Evolutionary conservation across 805 yeast species (phyloP).

Genomic region (Saturnispora besseyi): DNA sequence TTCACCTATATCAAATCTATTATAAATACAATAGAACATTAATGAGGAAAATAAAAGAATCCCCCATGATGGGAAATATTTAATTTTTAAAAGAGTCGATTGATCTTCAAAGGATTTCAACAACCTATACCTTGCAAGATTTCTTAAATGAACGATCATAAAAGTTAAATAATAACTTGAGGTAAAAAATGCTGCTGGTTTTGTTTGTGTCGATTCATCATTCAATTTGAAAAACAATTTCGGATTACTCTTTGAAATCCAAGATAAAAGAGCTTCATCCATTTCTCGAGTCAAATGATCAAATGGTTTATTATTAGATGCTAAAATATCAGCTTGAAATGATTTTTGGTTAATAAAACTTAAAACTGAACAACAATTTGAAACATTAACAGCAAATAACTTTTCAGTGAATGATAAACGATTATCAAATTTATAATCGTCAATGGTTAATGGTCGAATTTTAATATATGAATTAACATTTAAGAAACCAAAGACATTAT

Average conservation of each 20-base stretch:
- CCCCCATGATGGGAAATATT: constrained; percentile 23
- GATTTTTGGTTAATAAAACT: constrained; percentile 2
- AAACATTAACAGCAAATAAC: not conserved
- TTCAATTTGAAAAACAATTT: constrained; percentile 54
- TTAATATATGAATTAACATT: constrained; percentile 33
- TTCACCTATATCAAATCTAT: not conserved
- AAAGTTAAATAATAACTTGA: constrained; percentile 61
- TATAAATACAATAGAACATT: constrained; percentile 9
- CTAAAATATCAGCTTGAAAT: constrained; percentile 6
- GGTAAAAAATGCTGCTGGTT: constrained; percentile 49
- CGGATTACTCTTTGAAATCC: constrained; percentile 61
- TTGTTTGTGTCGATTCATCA: constrained; percentile 27
- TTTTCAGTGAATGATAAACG: constrained; percentile 1
- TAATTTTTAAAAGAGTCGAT: not conserved
- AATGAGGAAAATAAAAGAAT: constrained; percentile 13
- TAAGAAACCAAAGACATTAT: not conserved
- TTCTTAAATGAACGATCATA: constrained; percentile 57
- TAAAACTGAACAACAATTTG: not conserved
- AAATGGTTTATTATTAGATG: constrained; percentile 6
- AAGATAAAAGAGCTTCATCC: constrained; percentile 64
- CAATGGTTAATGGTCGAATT: not conserved
- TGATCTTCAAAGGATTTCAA: not conserved
- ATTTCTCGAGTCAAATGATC: constrained; percentile 36
- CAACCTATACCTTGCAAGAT: constrained; percentile 33
- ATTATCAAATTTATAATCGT: constrained; percentile 9